Evolutionary conservation across 2,329 filamentous ascomycete species (phyloP).

Genomic region (Coleophoma eucalyptorum): DNA sequence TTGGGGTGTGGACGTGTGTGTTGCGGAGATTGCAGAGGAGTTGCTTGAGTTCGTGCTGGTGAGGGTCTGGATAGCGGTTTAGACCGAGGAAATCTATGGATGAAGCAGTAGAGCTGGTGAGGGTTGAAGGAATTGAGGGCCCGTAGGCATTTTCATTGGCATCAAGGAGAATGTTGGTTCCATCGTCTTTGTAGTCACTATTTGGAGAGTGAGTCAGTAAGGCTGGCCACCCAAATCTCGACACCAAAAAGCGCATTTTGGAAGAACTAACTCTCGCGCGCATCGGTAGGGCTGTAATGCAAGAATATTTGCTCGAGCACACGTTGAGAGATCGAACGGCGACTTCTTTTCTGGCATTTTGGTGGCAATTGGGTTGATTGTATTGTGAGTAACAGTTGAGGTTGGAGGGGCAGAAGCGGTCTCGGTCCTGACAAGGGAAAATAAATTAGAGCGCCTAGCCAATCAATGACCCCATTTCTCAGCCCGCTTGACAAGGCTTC

Average conservation of each 20-base stretch:
- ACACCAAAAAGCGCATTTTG: too few species aligned
- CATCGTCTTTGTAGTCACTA: constrained; percentile 98
- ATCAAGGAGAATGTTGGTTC: constrained; percentile 91
- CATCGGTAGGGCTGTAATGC: constrained; percentile 76
- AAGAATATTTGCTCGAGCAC: constrained; percentile 74
- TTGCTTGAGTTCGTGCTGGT: constrained; percentile 84
- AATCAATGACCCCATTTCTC: neutral
- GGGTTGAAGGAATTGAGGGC: constrained; percentile 61
- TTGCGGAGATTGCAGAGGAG: constrained; percentile 84
- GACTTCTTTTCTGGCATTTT: constrained; percentile 35
- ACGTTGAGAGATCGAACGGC: constrained; percentile 69
- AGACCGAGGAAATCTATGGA: constrained; percentile 75
- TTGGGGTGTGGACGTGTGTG: constrained; percentile 73
- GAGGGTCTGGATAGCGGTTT: constrained; percentile 94
- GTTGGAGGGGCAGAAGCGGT: constrained; percentile 1
- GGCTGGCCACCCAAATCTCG: too few species aligned
- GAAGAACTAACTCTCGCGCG: constrained; percentile 62
- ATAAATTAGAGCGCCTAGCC: neutral
- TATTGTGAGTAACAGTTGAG: neutral
- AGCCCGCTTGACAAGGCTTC: neutral
- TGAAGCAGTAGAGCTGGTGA: constrained; percentile 34
- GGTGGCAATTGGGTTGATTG: neutral
- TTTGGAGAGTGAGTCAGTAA: constrained; percentile 27
- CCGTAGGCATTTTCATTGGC: constrained; percentile 98
- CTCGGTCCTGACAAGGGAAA: constrained; percentile 1